phyloP scores from a whole-genome alignment of 441 rosid genomes.

The Omphalea diandra region DNA sequence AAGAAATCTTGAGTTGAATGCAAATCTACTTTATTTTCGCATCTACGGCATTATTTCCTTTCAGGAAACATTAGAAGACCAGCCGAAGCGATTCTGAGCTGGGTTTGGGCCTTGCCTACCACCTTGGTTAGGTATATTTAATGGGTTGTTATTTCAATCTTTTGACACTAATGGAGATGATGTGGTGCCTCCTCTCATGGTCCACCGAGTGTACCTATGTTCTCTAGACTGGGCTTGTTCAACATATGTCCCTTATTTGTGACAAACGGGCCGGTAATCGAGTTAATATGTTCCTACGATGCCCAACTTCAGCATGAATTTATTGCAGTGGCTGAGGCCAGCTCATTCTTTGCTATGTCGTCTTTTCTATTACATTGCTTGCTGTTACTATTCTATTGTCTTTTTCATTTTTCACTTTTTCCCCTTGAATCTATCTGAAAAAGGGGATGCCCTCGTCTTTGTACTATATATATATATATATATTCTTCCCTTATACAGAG shows the following conservation, averaged over 20 bases:
- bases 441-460: background rate
- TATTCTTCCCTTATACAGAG: background rate
- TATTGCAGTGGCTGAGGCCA: constrained; percentile 9
- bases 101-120: background rate
- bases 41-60: background rate
- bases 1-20: background rate
- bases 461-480: background rate
- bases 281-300: background rate
- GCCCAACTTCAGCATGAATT: constrained; percentile 2
- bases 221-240: background rate
- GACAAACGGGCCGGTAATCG: background rate
- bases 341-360: constrained; percentile 10
- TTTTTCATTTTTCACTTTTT: background rate
- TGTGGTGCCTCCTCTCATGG: background rate
- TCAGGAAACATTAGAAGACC: background rate
- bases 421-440: background rate
- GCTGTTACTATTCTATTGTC: background rate
- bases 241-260: background rate
- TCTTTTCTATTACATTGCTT: background rate
- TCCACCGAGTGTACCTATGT: too few species aligned
- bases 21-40: background rate
- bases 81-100: background rate
- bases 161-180: background rate
- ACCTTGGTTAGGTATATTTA: background rate
- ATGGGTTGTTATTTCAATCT: background rate